A percentile compares a stretch with the other conserved stretches of the same genome.
Conservation (phyloP, 169 alveolate species). For the Plasmodium vivax region DNA sequence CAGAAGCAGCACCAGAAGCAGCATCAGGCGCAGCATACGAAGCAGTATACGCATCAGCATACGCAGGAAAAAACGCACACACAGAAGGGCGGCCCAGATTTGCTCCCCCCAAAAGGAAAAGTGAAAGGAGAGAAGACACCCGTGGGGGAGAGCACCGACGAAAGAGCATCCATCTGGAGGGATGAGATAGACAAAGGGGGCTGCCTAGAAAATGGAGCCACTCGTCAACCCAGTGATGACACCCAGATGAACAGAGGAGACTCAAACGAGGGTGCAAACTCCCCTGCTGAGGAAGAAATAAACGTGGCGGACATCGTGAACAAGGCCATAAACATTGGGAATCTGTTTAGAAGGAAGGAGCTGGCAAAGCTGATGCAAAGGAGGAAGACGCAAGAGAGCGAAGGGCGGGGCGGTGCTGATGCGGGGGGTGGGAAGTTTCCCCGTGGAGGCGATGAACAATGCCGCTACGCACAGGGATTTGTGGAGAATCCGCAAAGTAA, state of each 20-base stretch:
- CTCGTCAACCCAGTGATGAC: neutral
- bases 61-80: neutral
- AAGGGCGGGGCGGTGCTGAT: neutral
- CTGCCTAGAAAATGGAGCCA: neutral
- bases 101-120: neutral
- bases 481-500: neutral
- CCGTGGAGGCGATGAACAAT: neutral
- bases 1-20: neutral
- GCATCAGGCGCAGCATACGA: no score
- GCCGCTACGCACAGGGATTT: neutral
- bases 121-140: neutral
- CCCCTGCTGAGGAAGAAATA: neutral
- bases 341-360: conserved; percentile 16
- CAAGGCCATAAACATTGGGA: conserved; percentile 54
- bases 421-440: neutral
- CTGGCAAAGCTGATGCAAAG: conserved; percentile 9
- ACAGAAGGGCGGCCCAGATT: neutral
- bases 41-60: no score
- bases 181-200: no score
- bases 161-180: neutral
- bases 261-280: neutral
- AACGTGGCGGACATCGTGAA: conserved; percentile 25
- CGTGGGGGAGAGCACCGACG: neutral
- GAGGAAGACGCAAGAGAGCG: neutral
- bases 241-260: neutral